Percentiles rank a stretch among this genome's conserved stretches.
Evolutionary conservation across 306 rosid genomes (phyloP).

Genomic region (Gleditsia sinensis): DNA sequence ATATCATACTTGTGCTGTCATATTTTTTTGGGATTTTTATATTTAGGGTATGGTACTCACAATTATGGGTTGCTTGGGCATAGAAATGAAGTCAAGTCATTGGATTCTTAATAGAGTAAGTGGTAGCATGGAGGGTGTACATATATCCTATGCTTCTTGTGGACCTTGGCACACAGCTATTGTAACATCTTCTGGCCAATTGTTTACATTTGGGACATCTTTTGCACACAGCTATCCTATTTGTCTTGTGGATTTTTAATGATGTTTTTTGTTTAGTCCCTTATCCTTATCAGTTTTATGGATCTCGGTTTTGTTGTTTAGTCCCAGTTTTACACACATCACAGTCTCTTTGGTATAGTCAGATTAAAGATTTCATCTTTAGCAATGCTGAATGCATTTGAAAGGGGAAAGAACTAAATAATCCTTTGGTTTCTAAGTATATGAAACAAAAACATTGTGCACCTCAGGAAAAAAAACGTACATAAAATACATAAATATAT

Average conservation of each 20-base stretch:
- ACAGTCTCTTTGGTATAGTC: not conserved
- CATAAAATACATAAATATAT: slow-evolving; percentile 9
- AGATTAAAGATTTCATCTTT: not conserved
- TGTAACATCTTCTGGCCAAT: slow-evolving; percentile 81
- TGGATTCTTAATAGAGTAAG: slow-evolving; percentile 88
- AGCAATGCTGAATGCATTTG: slow-evolving; percentile 12
- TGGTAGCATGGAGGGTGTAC: slow-evolving; percentile 75
- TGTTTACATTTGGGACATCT: slow-evolving; percentile 98
- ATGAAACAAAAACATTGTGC: not conserved
- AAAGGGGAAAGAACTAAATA: not conserved
- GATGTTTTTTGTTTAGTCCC: too few relatives aligned
- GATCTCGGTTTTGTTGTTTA: too few relatives aligned
- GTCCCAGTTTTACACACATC: too few relatives aligned
- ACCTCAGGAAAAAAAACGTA: slow-evolving; percentile 21
- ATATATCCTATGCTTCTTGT: slow-evolving; percentile 75
- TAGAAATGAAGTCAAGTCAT: slow-evolving; percentile 77
- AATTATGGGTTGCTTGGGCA: slow-evolving; percentile 81
- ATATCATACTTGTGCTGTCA: slow-evolving; percentile 91
- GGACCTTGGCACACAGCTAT: slow-evolving; percentile 97
- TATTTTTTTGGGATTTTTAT: slow-evolving; percentile 86
- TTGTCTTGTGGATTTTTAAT: too few relatives aligned
- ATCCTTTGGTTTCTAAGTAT: not conserved
- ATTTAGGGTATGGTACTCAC: slow-evolving; percentile 89
- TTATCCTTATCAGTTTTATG: too few relatives aligned
- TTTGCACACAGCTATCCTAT: too few relatives aligned